Evolutionary conservation across 2,329 filamentous ascomycete genomes (phyloP), one percentile per base, ranked within the genome.

Genomic region (Erysiphe pulchra): DNA sequence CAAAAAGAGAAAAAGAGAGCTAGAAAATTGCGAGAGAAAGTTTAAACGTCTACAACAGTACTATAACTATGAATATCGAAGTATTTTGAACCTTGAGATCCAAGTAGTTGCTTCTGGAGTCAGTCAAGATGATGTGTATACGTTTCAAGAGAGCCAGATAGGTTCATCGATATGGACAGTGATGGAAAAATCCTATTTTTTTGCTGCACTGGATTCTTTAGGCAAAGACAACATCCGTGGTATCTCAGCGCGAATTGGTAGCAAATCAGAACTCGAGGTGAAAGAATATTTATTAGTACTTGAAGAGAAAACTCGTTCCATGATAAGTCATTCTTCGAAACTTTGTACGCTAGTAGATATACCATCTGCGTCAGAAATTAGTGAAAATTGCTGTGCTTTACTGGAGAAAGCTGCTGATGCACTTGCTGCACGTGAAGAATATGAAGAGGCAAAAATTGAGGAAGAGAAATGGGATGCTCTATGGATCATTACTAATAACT

Each of bases 241-340:
- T 1, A 77, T 94, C 46, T 68, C 81, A 1, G 54, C 60, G 9
- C 65, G 69, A 0, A 64, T 93, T 14, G 65, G 65, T 0, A 77
- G 73, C 32, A 95, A 95, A 60, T 77, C 74, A 47, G 69, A 74
- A 50, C 57, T 78, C 9, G 84, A 94, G 60, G 73, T 90, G 32
- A 68, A 69, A 28, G 71, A 79, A 44, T 85, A 85, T 56, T 58
- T 92, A 4, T 55, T 64, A 7, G 58, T 80, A 1, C 65, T 94
- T 5, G 64, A 74, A 10, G 33, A 56, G 60, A 18, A 62, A 66
- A 36, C 63, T 63, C 50, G 49, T 37, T 53, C 54, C 16, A 52
- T 36, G n/a, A 47, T 57, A 42, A 50, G 53, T 10, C 57, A 56
- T 13, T 48, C 33, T 7, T 37, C 40, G 7, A 34, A 48, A 17